phyloP scores from a whole-genome alignment of 306 rosid species.

The Cucumis hystrix region DNA sequence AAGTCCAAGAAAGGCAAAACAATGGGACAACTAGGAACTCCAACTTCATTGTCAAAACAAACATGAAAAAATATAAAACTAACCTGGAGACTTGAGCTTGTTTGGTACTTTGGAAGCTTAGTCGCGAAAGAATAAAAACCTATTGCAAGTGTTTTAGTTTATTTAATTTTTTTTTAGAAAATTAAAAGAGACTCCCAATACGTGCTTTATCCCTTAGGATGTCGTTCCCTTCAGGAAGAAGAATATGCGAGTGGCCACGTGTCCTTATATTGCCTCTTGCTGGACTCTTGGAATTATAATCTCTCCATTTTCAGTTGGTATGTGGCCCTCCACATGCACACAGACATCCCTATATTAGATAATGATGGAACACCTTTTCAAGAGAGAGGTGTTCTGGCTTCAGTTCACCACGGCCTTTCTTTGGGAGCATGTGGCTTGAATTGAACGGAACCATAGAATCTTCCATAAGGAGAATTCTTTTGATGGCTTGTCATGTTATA shows the following conservation, averaged over 20 bases:
- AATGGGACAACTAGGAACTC: not conserved
- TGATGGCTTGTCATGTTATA: not conserved
- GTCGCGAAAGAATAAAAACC: not conserved
- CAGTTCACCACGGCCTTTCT: not conserved
- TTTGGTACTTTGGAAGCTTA: not conserved
- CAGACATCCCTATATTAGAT: not conserved
- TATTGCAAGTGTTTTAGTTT: no score
- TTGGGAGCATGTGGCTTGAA: not conserved
- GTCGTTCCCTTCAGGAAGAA: not conserved
- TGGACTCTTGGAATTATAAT: not conserved
- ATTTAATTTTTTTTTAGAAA: no score
- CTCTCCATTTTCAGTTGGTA: not conserved
- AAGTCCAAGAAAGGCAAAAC: not conserved
- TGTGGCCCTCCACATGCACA: not conserved
- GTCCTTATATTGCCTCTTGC: not conserved
- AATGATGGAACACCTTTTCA: not conserved
- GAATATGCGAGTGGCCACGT: not conserved
- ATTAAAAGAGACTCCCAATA: no score
- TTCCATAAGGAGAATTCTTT: not conserved
- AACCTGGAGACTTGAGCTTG: not conserved
- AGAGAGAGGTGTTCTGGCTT: not conserved
- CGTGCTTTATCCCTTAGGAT: not conserved
- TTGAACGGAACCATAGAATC: not conserved
- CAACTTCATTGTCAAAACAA: not conserved
- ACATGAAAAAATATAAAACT: not conserved